phyloP scores from a whole-genome alignment of 2,329 filamentous ascomycete genomes.

The Rutstroemia sp. region DNA sequence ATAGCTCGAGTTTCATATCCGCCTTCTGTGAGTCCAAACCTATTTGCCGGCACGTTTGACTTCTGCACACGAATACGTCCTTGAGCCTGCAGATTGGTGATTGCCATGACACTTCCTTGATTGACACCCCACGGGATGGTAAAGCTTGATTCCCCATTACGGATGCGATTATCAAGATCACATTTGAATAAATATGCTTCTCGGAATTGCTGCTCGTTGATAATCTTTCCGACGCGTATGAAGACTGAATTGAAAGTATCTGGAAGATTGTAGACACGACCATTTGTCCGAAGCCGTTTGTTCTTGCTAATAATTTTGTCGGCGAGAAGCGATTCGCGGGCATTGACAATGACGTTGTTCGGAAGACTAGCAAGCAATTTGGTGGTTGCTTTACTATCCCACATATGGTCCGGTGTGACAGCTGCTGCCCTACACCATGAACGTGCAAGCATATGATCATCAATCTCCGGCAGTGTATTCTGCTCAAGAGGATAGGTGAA shows the following conservation, averaged over 20 bases:
- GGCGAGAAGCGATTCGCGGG: conserved; percentile 17
- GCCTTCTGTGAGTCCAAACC: conserved; percentile 63
- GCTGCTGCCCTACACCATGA: conserved; percentile 56
- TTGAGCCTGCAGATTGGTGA: conserved; percentile 56
- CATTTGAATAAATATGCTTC: conserved; percentile 54
- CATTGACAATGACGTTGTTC: conserved; percentile 14
- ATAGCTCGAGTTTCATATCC: conserved; percentile 66
- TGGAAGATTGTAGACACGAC: conserved; percentile 42
- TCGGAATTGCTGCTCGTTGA: conserved; percentile 46
- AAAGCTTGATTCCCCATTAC: conserved; percentile 23
- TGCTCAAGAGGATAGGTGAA: conserved; percentile 32
- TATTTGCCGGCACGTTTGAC: conserved; percentile 50
- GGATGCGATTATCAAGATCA: conserved; percentile 46
- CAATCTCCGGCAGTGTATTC: conserved; percentile 13
- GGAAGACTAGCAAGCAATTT: conserved; percentile 35
- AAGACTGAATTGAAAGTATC: conserved; percentile 30
- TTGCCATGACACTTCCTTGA: conserved; percentile 59
- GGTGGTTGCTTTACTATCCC: conserved; percentile 40
- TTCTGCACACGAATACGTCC: conserved; percentile 48
- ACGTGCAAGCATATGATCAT: conserved; percentile 37
- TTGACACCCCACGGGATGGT: conserved; percentile 33
- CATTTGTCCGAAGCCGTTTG: conserved; percentile 50
- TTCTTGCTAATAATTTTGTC: conserved; percentile 44
- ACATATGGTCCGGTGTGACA: conserved; percentile 43
- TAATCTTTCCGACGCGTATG: conserved; percentile 47